phyloP scores from a whole-genome alignment of 1,139 yeast species.

The Suhomyces guaymorum region DNA sequence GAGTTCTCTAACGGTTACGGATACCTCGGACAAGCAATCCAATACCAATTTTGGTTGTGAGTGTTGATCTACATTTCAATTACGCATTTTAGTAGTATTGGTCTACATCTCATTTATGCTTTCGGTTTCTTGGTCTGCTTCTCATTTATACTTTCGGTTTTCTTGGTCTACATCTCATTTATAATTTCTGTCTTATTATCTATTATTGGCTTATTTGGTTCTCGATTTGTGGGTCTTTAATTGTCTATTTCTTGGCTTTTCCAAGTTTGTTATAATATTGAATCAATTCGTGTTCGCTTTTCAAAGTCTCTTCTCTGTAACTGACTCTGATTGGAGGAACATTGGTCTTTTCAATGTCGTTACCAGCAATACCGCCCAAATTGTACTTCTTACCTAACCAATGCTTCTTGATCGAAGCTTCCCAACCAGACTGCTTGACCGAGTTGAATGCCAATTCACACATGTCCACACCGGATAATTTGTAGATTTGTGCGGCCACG shows the following conservation, averaged over 20 bases:
- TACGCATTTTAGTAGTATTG: too few relatives aligned
- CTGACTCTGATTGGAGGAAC: constrained; percentile 86
- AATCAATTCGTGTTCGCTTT: constrained; percentile 74
- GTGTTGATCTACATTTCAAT: too few relatives aligned
- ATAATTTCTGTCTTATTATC: too few relatives aligned
- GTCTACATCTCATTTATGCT: too few relatives aligned
- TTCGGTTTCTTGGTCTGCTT: too few relatives aligned
- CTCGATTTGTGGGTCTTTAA: too few relatives aligned
- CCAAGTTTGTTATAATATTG: constrained; percentile 50
- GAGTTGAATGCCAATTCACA: constrained; percentile 89
- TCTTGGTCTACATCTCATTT: too few relatives aligned
- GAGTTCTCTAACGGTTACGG: too few relatives aligned
- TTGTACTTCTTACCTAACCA: constrained; percentile 84
- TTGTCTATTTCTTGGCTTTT: neutral
- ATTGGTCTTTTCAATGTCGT: constrained; percentile 89
- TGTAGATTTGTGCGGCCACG: constrained; percentile 96
- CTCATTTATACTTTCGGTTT: too few relatives aligned
- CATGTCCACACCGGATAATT: constrained; percentile 91
- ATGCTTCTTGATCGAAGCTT: constrained; percentile 75
- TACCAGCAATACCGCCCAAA: constrained; percentile 68
- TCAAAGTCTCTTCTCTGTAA: constrained; percentile 78
- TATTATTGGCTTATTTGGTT: too few relatives aligned
- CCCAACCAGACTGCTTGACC: constrained; percentile 92
- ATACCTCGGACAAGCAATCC: too few relatives aligned
- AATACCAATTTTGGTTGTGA: too few relatives aligned